Conservation (phyloP, 2,329 filamentous ascomycete genomes). For the Coniochaeta pulveracea region DNA sequence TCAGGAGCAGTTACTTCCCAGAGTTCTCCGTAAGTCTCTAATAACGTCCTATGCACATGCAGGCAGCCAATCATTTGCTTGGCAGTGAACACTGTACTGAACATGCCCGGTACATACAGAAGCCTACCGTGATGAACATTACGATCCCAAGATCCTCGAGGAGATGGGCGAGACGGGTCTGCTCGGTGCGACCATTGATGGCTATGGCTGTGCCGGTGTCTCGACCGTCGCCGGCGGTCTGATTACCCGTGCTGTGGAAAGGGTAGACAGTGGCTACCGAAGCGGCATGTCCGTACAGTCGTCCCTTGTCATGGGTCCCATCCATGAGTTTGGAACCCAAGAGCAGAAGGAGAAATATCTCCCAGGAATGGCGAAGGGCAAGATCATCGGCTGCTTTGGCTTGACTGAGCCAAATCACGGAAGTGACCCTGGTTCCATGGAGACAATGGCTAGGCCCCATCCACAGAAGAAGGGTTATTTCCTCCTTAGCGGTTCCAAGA, state of each 20-base stretch:
- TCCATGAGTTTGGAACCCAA: slow-evolving; percentile 67
- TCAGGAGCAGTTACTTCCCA: slow-evolving; percentile 75
- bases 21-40: slow-evolving; percentile 61
- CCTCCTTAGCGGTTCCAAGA: slow-evolving; percentile 66
- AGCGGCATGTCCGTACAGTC: slow-evolving; percentile 85
- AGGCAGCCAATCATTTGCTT: too few relatives aligned
- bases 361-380: slow-evolving; percentile 65
- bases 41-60: too few relatives aligned
- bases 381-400: slow-evolving; percentile 70
- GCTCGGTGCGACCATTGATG: slow-evolving; percentile 69
- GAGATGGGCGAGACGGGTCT: slow-evolving; percentile 83
- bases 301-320: slow-evolving; percentile 76
- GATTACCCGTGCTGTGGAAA: slow-evolving; percentile 77
- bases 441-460: slow-evolving; percentile 66
- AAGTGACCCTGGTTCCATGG: slow-evolving; percentile 77
- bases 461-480: slow-evolving; percentile 69
- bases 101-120: slow-evolving; percentile 16
- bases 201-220: slow-evolving; percentile 73
- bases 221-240: slow-evolving; percentile 72
- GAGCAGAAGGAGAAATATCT: slow-evolving; percentile 75
- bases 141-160: slow-evolving; percentile 66
- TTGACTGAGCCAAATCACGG: slow-evolving; percentile 84
- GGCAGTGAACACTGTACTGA: slow-evolving; percentile 2
- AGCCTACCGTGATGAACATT: slow-evolving; percentile 63
- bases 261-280: slow-evolving; percentile 77